Percentiles rank a stretch among this genome's conserved stretches.
phyloP scores from a whole-genome alignment of 2,329 filamentous ascomycete genomes.

The Clonostachys rhizophaga region DNA sequence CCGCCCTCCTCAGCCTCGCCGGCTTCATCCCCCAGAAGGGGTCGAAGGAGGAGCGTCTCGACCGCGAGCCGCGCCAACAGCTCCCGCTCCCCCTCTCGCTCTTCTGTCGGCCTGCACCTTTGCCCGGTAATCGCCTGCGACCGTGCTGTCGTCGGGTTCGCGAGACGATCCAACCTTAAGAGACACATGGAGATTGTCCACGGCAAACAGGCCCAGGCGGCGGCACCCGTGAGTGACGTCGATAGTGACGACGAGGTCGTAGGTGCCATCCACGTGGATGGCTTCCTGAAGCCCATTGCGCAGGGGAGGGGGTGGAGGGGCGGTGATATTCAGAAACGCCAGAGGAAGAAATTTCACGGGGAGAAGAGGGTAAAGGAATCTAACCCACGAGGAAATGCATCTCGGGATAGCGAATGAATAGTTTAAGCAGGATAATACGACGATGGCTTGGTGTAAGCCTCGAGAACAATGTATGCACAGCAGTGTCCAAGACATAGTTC shows the following conservation, averaged over 20 bases:
- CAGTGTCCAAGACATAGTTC: too few species aligned
- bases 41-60: constrained; percentile 14
- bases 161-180: constrained; percentile 24
- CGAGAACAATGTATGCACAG: too few species aligned
- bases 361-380: constrained; percentile 3
- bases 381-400: neutral
- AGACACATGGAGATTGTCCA: constrained; percentile 32
- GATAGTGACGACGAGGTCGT: constrained; percentile 48
- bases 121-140: constrained; percentile 30
- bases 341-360: constrained; percentile 17
- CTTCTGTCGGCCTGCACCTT: constrained; percentile 23
- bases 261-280: constrained; percentile 64
- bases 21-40: constrained; percentile 4
- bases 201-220: constrained; percentile 8
- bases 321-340: constrained; percentile 20
- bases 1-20: constrained; percentile 10
- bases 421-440: too few species aligned
- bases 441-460: too few species aligned
- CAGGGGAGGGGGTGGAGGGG: constrained; percentile 42
- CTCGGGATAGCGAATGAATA: too few species aligned
- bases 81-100: constrained; percentile 15
- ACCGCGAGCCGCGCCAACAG: neutral
- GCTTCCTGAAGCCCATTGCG: constrained; percentile 56
- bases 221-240: constrained; percentile 12
- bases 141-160: constrained; percentile 28